phyloP scores from a whole-genome alignment of 2,329 filamentous ascomycete genomes.

The Orbilia quercus region DNA sequence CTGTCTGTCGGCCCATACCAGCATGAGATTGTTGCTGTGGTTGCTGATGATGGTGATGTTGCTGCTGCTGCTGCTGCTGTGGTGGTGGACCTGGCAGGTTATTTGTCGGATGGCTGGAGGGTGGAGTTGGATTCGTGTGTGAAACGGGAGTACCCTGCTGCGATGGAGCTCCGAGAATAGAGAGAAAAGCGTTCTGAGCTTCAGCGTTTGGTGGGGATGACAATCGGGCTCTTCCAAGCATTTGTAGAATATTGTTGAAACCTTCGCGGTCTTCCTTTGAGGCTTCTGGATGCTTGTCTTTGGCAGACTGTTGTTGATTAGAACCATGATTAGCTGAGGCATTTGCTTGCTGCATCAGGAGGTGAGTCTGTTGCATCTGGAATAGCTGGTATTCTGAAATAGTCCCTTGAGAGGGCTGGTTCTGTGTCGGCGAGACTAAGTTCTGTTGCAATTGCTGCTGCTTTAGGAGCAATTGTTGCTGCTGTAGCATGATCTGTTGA shows the following conservation, averaged over 20 bases:
- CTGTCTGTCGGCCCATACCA: conserved; percentile 9
- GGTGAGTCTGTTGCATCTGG: conserved; percentile 35
- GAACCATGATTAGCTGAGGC: neutral
- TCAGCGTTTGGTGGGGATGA: conserved; percentile 49
- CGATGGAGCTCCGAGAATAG: conserved; percentile 46
- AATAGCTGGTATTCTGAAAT: conserved; percentile 48
- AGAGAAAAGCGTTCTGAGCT: conserved; percentile 43
- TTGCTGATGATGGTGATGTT: conserved; percentile 28
- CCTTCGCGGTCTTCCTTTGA: conserved; percentile 67
- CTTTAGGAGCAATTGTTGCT: conserved; percentile 56
- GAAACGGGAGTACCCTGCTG: conserved; percentile 55
- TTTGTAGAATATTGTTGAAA: conserved; percentile 67
- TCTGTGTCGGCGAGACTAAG: conserved; percentile 23
- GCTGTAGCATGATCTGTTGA: conserved; percentile 39
- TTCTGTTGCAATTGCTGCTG: conserved; percentile 31
- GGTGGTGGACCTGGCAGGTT: conserved; percentile 47
- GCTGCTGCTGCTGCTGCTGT: conserved; percentile 11
- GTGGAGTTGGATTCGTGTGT: conserved; percentile 39
- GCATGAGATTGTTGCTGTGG: conserved; percentile 15
- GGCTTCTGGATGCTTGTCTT: conserved; percentile 59
- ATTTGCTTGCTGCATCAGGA: conserved; percentile 3
- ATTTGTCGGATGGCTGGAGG: conserved; percentile 40
- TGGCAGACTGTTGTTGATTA: conserved; percentile 37
- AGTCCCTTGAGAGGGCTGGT: conserved; percentile 7
- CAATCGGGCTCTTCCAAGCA: conserved; percentile 64